Percentiles rank a stretch among this genome's conserved stretches.
Conservation (phyloP, 177 flowering plant species). For the Telopea speciosissima region DNA sequence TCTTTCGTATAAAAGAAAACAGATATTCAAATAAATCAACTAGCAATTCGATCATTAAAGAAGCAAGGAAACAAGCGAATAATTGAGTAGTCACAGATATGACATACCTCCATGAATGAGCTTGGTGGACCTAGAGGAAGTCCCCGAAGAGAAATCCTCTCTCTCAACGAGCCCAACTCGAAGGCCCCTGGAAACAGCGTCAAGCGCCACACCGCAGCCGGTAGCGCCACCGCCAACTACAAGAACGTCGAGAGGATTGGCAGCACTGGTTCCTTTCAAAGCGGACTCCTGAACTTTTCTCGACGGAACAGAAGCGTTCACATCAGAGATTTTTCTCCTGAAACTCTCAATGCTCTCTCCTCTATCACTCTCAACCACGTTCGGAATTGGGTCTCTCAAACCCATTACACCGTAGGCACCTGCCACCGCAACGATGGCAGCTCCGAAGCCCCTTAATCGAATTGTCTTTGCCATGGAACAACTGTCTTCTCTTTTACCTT, state of each 20-base stretch:
- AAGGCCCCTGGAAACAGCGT: slow-evolving; percentile 78
- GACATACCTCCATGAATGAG: slow-evolving; percentile 83
- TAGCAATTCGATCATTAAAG: background rate
- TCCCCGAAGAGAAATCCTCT: slow-evolving; percentile 92
- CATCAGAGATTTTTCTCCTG: slow-evolving; percentile 40
- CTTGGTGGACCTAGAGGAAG: slow-evolving; percentile 95
- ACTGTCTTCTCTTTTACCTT: too few relatives aligned
- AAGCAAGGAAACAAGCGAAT: background rate
- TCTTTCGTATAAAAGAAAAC: too few relatives aligned
- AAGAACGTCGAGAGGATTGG: slow-evolving; percentile 76
- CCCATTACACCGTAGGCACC: slow-evolving; percentile 30
- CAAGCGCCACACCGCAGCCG: slow-evolving; percentile 89
- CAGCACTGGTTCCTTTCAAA: slow-evolving; percentile 46
- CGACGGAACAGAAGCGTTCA: slow-evolving; percentile 55
- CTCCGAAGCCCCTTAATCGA: slow-evolving; percentile 42
- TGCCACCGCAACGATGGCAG: slow-evolving; percentile 23
- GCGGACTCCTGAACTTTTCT: slow-evolving; percentile 57
- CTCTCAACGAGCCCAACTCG: slow-evolving; percentile 93
- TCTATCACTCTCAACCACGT: slow-evolving; percentile 35
- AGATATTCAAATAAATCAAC: background rate
- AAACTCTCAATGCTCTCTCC: slow-evolving; percentile 32
- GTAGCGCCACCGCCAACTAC: slow-evolving; percentile 96
- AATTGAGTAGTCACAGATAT: background rate
- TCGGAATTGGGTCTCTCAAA: slow-evolving; percentile 27
- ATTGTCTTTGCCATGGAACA: slow-evolving; percentile 16